These are phyloP conservation scores for Wallemia hederae DNA, from an alignment of 1,284 basidiomycete genomes.

Conservation along the genomic window DNA sequence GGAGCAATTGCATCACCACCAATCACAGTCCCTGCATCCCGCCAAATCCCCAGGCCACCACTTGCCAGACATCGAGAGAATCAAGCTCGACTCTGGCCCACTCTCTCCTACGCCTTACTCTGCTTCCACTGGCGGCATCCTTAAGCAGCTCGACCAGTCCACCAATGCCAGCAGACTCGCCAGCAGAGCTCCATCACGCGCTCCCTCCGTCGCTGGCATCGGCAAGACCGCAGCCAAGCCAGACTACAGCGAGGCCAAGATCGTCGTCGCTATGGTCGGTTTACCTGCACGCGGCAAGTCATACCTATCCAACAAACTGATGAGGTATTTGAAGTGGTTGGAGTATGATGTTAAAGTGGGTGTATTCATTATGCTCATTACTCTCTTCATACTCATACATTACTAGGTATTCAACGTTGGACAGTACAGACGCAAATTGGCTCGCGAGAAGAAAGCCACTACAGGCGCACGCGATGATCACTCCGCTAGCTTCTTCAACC, in stretches of 20 bases:
- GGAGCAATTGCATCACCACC: neutral
- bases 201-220: conserved; percentile 18
- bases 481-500: conserved; percentile 70
- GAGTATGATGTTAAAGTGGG: conserved; percentile 81
- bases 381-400: conserved; percentile 1
- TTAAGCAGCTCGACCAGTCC: conserved; percentile 5
- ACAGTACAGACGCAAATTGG: conserved; percentile 65
- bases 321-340: conserved; percentile 76
- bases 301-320: conserved; percentile 55
- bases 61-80: neutral
- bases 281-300: conserved; percentile 57
- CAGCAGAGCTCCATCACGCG: conserved; percentile 13
- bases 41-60: neutral
- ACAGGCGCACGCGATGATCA: conserved; percentile 66
- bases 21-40: neutral
- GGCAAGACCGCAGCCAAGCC: conserved; percentile 43
- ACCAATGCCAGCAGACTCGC: conserved; percentile 6
- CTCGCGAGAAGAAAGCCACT: conserved; percentile 41
- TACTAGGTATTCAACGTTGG: conserved; percentile 89
- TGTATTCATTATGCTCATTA: neutral
- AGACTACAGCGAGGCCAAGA: conserved; percentile 93
- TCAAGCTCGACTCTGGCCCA: neutral
- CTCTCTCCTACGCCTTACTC: neutral
- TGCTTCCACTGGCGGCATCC: neutral
- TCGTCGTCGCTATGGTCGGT: conserved; percentile 90